Base-by-base conservation (phyloP, 2,329 filamentous ascomycete species). In the Hysterium pulicare region DNA sequence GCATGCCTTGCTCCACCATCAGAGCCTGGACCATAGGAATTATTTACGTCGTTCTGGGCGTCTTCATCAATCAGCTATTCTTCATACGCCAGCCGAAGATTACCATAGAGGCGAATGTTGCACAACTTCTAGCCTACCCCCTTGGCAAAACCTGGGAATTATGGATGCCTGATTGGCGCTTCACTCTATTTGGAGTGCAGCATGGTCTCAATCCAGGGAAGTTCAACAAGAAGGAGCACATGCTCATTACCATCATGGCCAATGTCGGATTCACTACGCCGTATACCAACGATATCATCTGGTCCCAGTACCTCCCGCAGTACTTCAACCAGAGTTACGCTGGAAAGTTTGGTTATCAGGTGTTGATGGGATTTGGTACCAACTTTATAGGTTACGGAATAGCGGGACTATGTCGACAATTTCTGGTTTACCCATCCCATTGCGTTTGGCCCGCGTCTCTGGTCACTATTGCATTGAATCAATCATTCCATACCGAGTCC, bases 311-410 rank as follows among this genome's bases (percentile, higher is more conserved):
- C 23, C 56, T 78, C 20, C 71, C 71, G 0, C 62, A 66, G 33
- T 79, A 71, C 53, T 78, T 77, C 56, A 72, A 77, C 50, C 74
- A 78, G 52, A 53, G 58, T 0, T 78, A 73, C 43, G 75, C 74
- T 1, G 66, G 67, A 11, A 67, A 64, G 35, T 72, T 76, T 31
- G 62, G 61, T 6, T 43, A 46, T 22, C 40, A 43, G 20, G 34
- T 43, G 11, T 19, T 46, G 16, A 23, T 46, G 4, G 34, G 33
- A 5, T 21, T 44, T 6, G 36, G 33, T 19, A 41, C 41, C 2
- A 47, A 47, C 19, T 32, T 47, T n/a, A 43, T 44, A 15, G 44
- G 44, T 16, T 47, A 44, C 11, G 44, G 44, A 3, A 21, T 44
- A 4, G 44, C 44, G 6, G 41, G 45, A 11, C 33, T 47, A 32